Conservation (phyloP, 192 early-diverging fungal species). For the Coemansia sp. region DNA sequence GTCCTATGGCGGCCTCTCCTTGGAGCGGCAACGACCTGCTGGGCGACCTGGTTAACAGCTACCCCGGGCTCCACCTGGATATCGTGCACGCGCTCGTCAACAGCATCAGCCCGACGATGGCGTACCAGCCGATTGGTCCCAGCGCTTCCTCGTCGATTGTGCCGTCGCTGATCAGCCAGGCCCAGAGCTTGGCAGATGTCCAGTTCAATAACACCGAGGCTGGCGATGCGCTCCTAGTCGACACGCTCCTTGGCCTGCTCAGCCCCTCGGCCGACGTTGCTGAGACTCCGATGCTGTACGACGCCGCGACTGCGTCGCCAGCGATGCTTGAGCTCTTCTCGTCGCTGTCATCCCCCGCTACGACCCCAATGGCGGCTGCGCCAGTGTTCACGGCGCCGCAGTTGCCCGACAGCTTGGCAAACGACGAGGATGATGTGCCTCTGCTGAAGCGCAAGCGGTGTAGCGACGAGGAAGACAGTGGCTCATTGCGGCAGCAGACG, state of each 20-base stretch:
- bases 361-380: neutral
- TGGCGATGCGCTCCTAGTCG: conserved; percentile 29
- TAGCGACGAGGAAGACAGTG: neutral
- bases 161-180: conserved; percentile 18
- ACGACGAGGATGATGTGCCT: conserved; percentile 10
- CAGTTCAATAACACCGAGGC: neutral
- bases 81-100: conserved; percentile 54
- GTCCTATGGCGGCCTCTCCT: conserved; percentile 1
- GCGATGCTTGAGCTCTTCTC: conserved; percentile 18
- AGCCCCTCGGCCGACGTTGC: conserved; percentile 21
- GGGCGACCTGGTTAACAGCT: conserved; percentile 26
- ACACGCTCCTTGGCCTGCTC: conserved; percentile 46
- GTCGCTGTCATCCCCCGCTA: neutral
- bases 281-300: conserved; percentile 10
- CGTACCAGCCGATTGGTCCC: conserved; percentile 30
- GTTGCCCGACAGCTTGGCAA: conserved; percentile 17
- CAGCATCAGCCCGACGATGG: conserved; percentile 37
- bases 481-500: neutral
- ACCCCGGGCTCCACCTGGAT: conserved; percentile 39
- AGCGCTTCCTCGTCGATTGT: neutral
- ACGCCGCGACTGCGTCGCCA: conserved; percentile 6
- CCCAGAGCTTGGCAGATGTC: conserved; percentile 10
- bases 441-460: conserved; percentile 18
- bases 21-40: conserved; percentile 22
- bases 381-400: conserved; percentile 22